phyloP scores from a whole-genome alignment of 306 rosid genomes.

The Dryas alaskensis region DNA sequence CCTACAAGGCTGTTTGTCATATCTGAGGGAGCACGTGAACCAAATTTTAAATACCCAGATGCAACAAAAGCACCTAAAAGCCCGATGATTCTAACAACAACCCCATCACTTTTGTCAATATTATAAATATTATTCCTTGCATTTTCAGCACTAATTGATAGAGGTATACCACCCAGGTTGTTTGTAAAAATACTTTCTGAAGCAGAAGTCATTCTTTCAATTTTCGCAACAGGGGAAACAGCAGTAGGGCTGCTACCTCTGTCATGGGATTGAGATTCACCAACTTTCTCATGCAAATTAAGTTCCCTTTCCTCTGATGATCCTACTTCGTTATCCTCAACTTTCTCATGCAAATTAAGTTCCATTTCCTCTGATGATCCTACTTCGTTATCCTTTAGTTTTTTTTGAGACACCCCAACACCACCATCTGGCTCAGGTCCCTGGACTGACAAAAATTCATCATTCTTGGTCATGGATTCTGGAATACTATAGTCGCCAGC shows the following conservation, averaged over 20 bases:
- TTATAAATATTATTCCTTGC: constrained; percentile 96
- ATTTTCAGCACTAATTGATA: constrained; percentile 86
- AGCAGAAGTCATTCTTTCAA: constrained; percentile 50
- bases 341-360: constrained; percentile 36
- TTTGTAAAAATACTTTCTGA: constrained; percentile 51
- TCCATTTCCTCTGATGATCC: constrained; percentile 43
- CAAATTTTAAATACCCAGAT: constrained; percentile 79
- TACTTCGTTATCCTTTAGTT: constrained; percentile 31
- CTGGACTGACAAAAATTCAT: constrained; percentile 31
- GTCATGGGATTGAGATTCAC: constrained; percentile 46
- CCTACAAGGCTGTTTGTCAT: constrained; percentile 62
- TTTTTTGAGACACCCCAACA: constrained; percentile 22
- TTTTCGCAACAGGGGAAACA: constrained; percentile 41
- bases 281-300: constrained; percentile 41
- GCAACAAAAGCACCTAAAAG: constrained; percentile 83
- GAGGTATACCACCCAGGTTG: constrained; percentile 91
- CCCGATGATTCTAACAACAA: constrained; percentile 80
- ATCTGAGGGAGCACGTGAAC: constrained; percentile 46
- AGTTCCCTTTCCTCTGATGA: constrained; percentile 41
- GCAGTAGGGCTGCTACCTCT: constrained; percentile 37
- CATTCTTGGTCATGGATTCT: constrained; percentile 37
- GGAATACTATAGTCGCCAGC: constrained; percentile 59
- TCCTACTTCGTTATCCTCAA: constrained; percentile 41
- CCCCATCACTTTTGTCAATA: constrained; percentile 80
- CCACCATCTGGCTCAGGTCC: constrained; percentile 39